Evolutionary conservation across 2,329 filamentous ascomycete genomes (phyloP).

Genomic region (Sporothrix globosa): DNA sequence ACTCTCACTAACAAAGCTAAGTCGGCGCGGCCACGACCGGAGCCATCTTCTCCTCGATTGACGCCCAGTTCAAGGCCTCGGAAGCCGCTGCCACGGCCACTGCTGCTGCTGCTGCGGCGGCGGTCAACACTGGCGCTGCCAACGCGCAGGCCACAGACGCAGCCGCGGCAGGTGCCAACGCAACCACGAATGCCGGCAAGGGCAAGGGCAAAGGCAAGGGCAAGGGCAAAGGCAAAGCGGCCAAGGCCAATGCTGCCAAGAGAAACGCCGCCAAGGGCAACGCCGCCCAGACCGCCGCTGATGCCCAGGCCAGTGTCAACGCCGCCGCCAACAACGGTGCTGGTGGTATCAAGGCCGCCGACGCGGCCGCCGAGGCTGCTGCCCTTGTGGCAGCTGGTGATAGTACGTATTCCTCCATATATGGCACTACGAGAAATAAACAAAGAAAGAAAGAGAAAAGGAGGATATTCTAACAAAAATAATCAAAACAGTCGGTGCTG

Average conservation of each 20-base stretch:
- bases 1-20: neutral
- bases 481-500: constrained; percentile 30
- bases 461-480: neutral
- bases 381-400: constrained; percentile 33
- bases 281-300: constrained; percentile 1
- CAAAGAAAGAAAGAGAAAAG: no score
- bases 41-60: constrained; percentile 34
- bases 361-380: constrained; percentile 26
- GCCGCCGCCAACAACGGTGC: constrained; percentile 32
- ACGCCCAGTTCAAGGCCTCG: constrained; percentile 33
- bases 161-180: neutral
- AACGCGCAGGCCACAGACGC: constrained; percentile 20
- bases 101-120: constrained; percentile 5
- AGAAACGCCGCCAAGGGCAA: constrained; percentile 1
- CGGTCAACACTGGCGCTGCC: neutral
- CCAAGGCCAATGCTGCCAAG: constrained; percentile 8
- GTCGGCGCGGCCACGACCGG: constrained; percentile 33
- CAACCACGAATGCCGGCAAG: constrained; percentile 4
- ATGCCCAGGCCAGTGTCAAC: constrained; percentile 30
- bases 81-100: constrained; percentile 27
- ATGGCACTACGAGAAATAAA: no score
- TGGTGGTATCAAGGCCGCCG: constrained; percentile 27
- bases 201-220: neutral
- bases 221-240: constrained; percentile 24
- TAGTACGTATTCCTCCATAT: neutral